Evolutionary conservation across 768 basidiomycete genomes (phyloP).

Genomic region (Leccinum longicurvipes): DNA sequence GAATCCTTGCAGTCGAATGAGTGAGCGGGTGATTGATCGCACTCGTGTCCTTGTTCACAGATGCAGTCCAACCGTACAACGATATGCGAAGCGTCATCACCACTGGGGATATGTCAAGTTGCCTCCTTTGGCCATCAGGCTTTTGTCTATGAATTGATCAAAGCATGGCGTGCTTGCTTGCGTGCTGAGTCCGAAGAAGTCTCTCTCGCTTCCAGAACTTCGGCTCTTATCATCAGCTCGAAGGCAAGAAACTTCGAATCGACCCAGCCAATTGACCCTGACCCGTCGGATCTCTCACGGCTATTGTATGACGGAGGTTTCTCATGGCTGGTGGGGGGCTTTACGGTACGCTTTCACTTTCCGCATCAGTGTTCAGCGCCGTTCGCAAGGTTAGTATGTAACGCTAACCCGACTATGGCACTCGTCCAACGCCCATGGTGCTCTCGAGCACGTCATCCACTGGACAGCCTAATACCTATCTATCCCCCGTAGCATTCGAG

Average conservation of each 20-base stretch:
- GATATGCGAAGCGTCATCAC: not conserved
- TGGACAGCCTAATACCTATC: not conserved
- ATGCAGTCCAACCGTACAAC: not conserved
- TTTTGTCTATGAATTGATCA: not conserved
- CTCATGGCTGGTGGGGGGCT: not conserved
- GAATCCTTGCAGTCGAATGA: not conserved
- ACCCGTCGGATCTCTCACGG: not conserved
- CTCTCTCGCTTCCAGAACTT: not conserved
- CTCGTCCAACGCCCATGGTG: not conserved
- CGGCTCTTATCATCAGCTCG: not conserved
- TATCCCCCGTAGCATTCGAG: not conserved
- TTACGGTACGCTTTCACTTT: not conserved
- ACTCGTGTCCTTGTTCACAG: not conserved
- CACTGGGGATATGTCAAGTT: conserved; percentile 5
- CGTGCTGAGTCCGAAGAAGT: not conserved
- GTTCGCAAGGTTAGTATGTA: not conserved
- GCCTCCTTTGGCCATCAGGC: not conserved
- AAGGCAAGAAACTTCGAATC: not conserved
- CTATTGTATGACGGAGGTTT: too few relatives aligned
- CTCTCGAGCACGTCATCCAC: not conserved
- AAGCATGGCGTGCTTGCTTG: not conserved
- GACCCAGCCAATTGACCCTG: not conserved
- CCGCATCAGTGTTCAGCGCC: not conserved
- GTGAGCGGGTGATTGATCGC: conserved; percentile 11
- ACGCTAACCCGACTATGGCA: not conserved